Evolutionary conservation across 2,329 filamentous ascomycete species (phyloP).

Genomic region (Gyromitra esculenta): DNA sequence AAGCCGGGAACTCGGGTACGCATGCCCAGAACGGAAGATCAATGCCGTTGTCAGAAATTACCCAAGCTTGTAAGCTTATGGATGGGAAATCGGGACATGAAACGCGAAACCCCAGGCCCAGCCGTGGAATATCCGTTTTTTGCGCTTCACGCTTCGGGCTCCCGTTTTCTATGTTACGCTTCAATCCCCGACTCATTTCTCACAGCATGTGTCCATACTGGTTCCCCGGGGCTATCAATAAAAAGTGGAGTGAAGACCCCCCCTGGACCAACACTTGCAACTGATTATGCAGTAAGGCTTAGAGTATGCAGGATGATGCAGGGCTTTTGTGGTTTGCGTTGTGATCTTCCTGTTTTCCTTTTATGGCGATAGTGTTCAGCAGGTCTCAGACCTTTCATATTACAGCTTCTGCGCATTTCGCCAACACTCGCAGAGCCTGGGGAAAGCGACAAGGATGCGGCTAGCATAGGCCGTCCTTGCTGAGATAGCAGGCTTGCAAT

Average conservation of each 20-base stretch:
- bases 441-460: conserved; percentile 8
- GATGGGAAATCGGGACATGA: conserved; percentile 41
- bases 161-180: conserved; percentile 25
- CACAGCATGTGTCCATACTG: conserved; percentile 1
- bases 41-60: conserved; percentile 27
- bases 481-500: not conserved
- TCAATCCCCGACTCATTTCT: conserved; percentile 21
- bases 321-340: conserved; percentile 43
- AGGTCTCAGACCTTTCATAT: conserved; percentile 33
- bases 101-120: conserved; percentile 47
- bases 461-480: conserved; percentile 10
- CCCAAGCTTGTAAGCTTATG: conserved; percentile 31
- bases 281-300: conserved; percentile 6
- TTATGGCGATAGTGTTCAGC: conserved; percentile 28
- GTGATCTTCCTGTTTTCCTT: conserved; percentile 30
- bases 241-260: not conserved
- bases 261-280: conserved; percentile 11
- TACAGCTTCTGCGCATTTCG: conserved; percentile 5
- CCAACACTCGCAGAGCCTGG: not conserved
- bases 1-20: conserved; percentile 40
- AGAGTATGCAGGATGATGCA: conserved; percentile 26
- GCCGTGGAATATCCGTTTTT: conserved; percentile 29
- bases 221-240: conserved; percentile 14
- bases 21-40: conserved; percentile 42
- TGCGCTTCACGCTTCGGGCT: conserved; percentile 30